A percentile compares a stretch with the other conserved stretches of the same genome.
Conservation (phyloP, 768 basidiomycete species). For the Boletus barrowsii region DNA sequence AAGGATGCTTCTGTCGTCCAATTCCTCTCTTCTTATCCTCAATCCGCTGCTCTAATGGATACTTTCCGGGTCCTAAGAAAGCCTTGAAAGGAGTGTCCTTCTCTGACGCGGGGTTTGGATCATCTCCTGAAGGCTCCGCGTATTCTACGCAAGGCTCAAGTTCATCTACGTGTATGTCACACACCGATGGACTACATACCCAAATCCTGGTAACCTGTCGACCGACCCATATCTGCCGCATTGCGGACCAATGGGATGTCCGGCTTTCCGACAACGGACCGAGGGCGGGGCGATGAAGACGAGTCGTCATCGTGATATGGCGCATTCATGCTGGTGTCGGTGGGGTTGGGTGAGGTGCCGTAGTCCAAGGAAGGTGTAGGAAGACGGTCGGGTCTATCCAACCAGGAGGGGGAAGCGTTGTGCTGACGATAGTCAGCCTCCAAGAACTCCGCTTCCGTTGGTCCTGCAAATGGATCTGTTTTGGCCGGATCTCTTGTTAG, state of each 20-base stretch:
- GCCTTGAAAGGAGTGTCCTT: slow-evolving; percentile 40
- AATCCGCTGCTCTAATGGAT: slow-evolving; percentile 76
- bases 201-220: slow-evolving; percentile 48
- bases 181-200: slow-evolving; percentile 34
- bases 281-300: slow-evolving; percentile 8
- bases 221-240: slow-evolving; percentile 40
- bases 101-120: slow-evolving; percentile 31
- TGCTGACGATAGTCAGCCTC: slow-evolving; percentile 28
- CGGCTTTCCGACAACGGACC: slow-evolving; percentile 17
- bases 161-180: neutral
- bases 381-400: slow-evolving; percentile 11
- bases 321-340: slow-evolving; percentile 3
- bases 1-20: slow-evolving; percentile 76
- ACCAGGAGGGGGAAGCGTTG: slow-evolving; percentile 12
- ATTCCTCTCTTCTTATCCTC: slow-evolving; percentile 85
- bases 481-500: slow-evolving; percentile 9
- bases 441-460: slow-evolving; percentile 23
- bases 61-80: slow-evolving; percentile 47
- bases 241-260: slow-evolving; percentile 45
- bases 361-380: slow-evolving; percentile 16
- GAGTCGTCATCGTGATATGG: slow-evolving; percentile 26
- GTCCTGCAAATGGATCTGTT: slow-evolving; percentile 3
- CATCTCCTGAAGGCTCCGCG: slow-evolving; percentile 46
- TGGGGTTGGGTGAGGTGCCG: neutral
- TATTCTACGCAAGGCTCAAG: slow-evolving; percentile 47